Conservation (phyloP, 176 grass and related monocot species). For the Dactylis glomerata region DNA sequence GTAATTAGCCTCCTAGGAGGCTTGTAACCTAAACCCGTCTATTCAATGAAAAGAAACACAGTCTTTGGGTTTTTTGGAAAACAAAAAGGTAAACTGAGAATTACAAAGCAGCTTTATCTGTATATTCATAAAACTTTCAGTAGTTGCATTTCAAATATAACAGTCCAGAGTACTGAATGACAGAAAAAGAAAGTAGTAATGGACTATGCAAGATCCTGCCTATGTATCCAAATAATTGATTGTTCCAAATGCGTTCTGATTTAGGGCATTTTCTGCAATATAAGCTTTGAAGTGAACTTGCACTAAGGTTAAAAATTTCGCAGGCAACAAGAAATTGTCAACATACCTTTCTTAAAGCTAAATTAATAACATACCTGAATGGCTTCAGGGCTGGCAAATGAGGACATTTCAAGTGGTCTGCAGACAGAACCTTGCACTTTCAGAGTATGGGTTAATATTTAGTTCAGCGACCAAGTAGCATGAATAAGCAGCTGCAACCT, state of each 20-base stretch:
- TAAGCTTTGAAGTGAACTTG: not conserved
- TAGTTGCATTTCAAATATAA: slow-evolving; percentile 30
- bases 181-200: slow-evolving; percentile 17
- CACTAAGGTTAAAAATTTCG: not conserved
- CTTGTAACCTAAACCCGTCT: too few relatives aligned
- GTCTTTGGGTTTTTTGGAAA: too few relatives aligned
- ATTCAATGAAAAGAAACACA: too few relatives aligned
- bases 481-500: slow-evolving; percentile 85
- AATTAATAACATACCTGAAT: slow-evolving; percentile 59
- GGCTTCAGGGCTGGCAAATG: slow-evolving; percentile 70
- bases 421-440: slow-evolving; percentile 82
- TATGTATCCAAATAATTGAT: not conserved
- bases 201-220: slow-evolving; percentile 1
- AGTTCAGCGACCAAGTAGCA: slow-evolving; percentile 89
- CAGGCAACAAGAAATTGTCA: not conserved
- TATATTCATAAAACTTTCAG: slow-evolving; percentile 89
- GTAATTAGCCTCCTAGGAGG: too few relatives aligned
- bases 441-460: slow-evolving; percentile 75
- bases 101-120: slow-evolving; percentile 73
- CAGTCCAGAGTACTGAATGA: slow-evolving; percentile 17
- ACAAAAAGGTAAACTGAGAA: slow-evolving; percentile 80
- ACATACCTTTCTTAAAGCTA: too few relatives aligned
- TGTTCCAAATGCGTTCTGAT: not conserved
- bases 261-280: too few relatives aligned
- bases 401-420: slow-evolving; percentile 86